Evolutionary conservation across 495 filamentous ascomycete species (phyloP), one percentile per base, ranked within the genome.

Genomic region (Durotheca rogersii): DNA sequence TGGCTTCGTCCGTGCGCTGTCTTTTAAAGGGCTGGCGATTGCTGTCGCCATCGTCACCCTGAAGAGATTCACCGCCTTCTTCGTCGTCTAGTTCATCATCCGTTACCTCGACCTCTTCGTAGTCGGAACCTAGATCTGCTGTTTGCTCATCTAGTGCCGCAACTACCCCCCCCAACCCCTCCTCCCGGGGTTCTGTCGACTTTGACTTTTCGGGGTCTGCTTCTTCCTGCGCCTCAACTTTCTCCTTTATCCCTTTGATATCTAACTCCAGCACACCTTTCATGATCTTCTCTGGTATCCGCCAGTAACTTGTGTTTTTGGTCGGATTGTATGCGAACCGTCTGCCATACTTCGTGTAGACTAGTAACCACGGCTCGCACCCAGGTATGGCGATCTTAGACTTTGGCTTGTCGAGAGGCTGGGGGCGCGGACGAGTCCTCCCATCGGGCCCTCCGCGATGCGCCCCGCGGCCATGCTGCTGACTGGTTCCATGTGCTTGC

Each of bases 271-370:
- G 67, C 12, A 96, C 87, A 3, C 79, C 89, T 58, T 84, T 82
- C 76, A 89, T 81, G 6, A 98, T 78, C 58, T 94, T 83, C 38
- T 84, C 77, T 2, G 93, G 92, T 47, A 95, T 86, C 56, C 85
- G 87, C 93, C 93, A 98, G 69, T 90, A 88, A 65, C 91, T 96
- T 54, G 89, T 82, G 19, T 90, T 86, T 36, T 86, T 90, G 37
- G 81, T 78, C 0, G 79, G 71, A 57, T 97, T 96, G 68, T 94
- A 85, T 2, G 89, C 90, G 66, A 98, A 98, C 40, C 89, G 76
- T 41, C 94, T 78, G 14, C 88, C 87, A 56, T 89, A 76, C 59
- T 88, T 96, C 4, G 93, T 98, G 60, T 87, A 88, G 19, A 98
- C 90, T 2, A 98, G 74, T 6, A 95, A 66, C 93, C 93, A 98